Evolutionary conservation across 441 rosid species (phyloP), one percentile per base, ranked within the genome.

Genomic region (Eruca vesicaria): DNA sequence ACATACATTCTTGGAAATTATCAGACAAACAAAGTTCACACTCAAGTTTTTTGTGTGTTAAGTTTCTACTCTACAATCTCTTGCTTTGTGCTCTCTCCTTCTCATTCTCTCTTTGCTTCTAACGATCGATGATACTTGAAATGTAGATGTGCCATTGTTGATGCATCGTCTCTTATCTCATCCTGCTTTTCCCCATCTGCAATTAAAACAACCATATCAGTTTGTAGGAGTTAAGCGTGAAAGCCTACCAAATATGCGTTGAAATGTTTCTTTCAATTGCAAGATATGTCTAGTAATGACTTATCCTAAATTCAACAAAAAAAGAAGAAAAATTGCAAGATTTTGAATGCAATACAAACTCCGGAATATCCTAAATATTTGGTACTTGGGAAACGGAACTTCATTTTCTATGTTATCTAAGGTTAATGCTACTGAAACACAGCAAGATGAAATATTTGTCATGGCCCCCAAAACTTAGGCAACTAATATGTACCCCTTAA

Each of bases 11-110:
- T 38, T 59, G 80, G 38, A 77, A 48, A n/a, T 48, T 3, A 48
- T 52, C 63, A 71, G 23, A 35, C 36, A 77, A 62, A 66, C 64
- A 71, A 71, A 60, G 64, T 38, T 65, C n/a, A 48, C 58, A 77
- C 68, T 36, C 10, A 15, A 15, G 20, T 48, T 48, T 48, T 48
- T 15, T 45, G 52, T 45, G 33, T 2, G 53, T 56, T 6, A 23
- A 56, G 61, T 3, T 29, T 36, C 0, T 10, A 36, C 35, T 50
- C 16, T 38, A 52, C 35, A 60, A 20, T 3, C n/a, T 2, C 63
- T 71, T 33, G 43, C 68, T 58, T 58, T 15, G 1, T 50, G 56
- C 67, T 56, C 61, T 14, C 32, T 14, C 60, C 5, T 16, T 33
- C 58, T 10, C 26, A 2, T 9, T 28, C 53, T 57, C 28, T 71